phyloP scores from a whole-genome alignment of 2,329 filamentous ascomycete genomes.

The Monilinia polystroma region DNA sequence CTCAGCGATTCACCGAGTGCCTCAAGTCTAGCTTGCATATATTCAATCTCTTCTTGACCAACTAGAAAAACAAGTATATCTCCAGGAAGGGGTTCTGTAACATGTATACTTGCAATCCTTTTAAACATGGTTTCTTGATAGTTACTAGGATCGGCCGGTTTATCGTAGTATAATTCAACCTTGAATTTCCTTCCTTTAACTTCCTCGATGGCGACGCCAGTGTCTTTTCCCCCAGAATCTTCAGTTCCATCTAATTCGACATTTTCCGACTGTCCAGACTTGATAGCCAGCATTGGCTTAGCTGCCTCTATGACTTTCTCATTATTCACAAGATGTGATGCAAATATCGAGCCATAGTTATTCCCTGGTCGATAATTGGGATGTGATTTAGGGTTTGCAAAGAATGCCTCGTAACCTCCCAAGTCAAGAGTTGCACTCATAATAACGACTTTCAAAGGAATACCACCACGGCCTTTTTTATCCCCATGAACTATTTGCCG shows the following conservation, averaged over 20 bases:
- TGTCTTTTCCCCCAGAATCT: conserved; percentile 20
- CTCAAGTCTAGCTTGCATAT: conserved; percentile 74
- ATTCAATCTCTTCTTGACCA: conserved; percentile 90
- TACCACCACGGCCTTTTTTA: conserved; percentile 64
- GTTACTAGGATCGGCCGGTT: conserved; percentile 64
- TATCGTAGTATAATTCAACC: conserved; percentile 75
- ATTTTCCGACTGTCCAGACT: background rate
- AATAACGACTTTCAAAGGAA: conserved; percentile 82
- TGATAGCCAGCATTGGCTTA: conserved; percentile 16
- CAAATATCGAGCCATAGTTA: conserved; percentile 33
- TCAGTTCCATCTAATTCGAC: background rate
- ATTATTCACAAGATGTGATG: conserved; percentile 29
- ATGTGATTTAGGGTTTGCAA: conserved; percentile 45
- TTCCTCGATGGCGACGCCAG: conserved; percentile 44
- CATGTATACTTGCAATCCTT: conserved; percentile 81
- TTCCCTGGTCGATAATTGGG: conserved; percentile 38
- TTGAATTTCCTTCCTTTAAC: conserved; percentile 87
- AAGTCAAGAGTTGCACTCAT: conserved; percentile 98
- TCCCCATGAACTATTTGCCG: conserved; percentile 69
- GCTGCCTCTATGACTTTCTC: conserved; percentile 7
- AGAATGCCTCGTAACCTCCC: conserved; percentile 74
- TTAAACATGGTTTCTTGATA: conserved; percentile 80
- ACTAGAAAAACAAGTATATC: conserved; percentile 91
- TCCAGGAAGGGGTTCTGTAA: conserved; percentile 84
- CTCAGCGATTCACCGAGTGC: conserved; percentile 73